Evolutionary conservation across 495 filamentous ascomycete genomes (phyloP).

Genomic region (Podospora pseudopauciseta): DNA sequence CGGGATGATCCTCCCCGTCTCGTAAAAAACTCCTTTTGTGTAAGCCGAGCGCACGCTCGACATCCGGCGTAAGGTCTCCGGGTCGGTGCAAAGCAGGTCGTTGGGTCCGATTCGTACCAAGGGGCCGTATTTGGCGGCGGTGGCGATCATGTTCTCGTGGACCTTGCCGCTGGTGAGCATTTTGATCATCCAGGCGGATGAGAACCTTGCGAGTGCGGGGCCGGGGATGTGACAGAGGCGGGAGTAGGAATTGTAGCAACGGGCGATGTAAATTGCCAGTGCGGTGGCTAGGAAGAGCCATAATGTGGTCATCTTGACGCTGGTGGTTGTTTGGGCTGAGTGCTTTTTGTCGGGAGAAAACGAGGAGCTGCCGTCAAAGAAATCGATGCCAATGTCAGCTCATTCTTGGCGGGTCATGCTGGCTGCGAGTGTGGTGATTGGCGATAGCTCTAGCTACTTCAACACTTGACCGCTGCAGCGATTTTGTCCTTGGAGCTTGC

Average conservation of each 20-base stretch:
- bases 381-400: neutral
- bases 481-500: neutral
- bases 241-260: conserved; percentile 16
- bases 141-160: conserved; percentile 24
- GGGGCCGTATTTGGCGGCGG: conserved; percentile 21
- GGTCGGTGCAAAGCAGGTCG: conserved; percentile 39
- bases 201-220: conserved; percentile 21
- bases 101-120: conserved; percentile 48
- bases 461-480: neutral
- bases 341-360: neutral
- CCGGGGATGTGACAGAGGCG: conserved; percentile 28
- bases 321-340: neutral
- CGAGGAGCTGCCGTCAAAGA: neutral
- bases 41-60: conserved; percentile 31
- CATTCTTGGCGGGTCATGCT: neutral
- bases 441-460: neutral
- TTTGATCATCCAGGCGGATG: conserved; percentile 24
- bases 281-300: neutral
- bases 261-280: neutral
- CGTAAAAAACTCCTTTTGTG: conserved; percentile 40
- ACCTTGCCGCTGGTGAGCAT: conserved; percentile 20
- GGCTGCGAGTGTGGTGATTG: neutral
- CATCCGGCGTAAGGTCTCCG: conserved; percentile 33
- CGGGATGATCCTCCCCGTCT: conserved; percentile 42
- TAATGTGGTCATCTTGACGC: neutral